Base-by-base conservation (phyloP, 805 yeast genomes). In the Kazachstania psychrophila region DNA sequence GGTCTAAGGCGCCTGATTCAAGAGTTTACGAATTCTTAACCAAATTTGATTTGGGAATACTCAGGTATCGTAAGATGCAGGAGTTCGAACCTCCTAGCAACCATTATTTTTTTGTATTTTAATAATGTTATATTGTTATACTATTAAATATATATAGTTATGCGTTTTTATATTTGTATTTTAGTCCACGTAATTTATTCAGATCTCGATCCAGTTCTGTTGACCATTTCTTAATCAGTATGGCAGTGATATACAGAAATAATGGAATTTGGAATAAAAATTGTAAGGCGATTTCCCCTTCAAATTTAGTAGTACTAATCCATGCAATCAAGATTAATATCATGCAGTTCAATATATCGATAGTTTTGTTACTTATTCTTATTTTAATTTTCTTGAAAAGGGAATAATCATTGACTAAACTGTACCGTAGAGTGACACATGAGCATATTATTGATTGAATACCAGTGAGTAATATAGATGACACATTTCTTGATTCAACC, bases 1-100 rank as follows among this genome's bases (percentile, higher is more conserved):
- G 58, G 58, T 52, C 58, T 52, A 52, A 52, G 58, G 58, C 58
- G 58, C 55, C 58, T 50, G 58, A 52, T 52, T 52, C 58, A 52
- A 52, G 58, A 51, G 40, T 43, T 25, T 27, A 15, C 20, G 37
- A 38, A 33, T 36, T 48, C 52, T 49, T 48, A 39, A 39, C 45
- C 31, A 38, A 35, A 41, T 24, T 33, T 18, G 39, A 46, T 31
- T 28, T 37, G 42, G 46, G 58, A 51, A 48, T 34, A 31, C 58
- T 53, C 58, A 50, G 58, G 55, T 51, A 53, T 53, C 58, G 58
- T 47, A 53, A 53, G 58, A 53, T 53, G 58, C 58, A 52, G 45
- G 58, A 53, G 58, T 53, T 53, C 58, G 58, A 51, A 53, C 51
- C 58, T 53, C 58, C 45, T 52, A 51, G 56, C 58, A 53, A 53